These are phyloP conservation scores for Hyaloscypha variabilis DNA, from an alignment of 495 filamentous ascomycete species.

Conservation along the genomic window DNA sequence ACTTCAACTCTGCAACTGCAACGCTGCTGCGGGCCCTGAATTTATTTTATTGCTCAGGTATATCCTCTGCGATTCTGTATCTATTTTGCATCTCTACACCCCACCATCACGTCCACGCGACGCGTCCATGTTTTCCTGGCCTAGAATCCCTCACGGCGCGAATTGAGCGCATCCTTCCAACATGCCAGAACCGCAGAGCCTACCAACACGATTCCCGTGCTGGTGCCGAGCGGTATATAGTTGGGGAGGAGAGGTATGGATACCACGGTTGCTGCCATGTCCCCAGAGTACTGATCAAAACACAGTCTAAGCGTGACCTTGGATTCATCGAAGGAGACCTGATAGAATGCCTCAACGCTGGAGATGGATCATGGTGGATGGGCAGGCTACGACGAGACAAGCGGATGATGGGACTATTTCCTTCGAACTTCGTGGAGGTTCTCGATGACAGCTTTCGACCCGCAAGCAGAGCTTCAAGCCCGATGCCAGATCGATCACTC, in stretches of 20 bases:
- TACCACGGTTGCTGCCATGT: constrained; percentile 4
- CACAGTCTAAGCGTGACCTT: constrained; percentile 82
- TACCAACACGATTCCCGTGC: constrained; percentile 90
- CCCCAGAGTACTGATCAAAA: constrained; percentile 9
- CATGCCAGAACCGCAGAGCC: constrained; percentile 60
- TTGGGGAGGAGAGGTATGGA: constrained; percentile 86
- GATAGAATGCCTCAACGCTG: constrained; percentile 97
- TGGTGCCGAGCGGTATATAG: constrained; percentile 96
- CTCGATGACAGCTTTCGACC: constrained; percentile 83
- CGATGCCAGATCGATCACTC: constrained; percentile 58
- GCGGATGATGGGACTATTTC: constrained; percentile 87
- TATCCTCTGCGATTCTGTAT: not conserved
- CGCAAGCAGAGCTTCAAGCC: constrained; percentile 75
- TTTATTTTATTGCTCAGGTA: not conserved
- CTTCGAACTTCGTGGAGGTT: constrained; percentile 95
- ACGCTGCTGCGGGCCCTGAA: not conserved
- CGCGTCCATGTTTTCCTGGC: constrained; percentile 13
- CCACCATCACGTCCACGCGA: not conserved
- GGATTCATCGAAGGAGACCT: constrained; percentile 97
- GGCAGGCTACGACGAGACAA: constrained; percentile 85
- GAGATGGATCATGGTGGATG: constrained; percentile 98
- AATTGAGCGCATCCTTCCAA: constrained; percentile 52
- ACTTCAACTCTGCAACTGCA: not conserved
- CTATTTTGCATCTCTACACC: not conserved
- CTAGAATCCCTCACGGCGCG: constrained; percentile 2